phyloP scores from a whole-genome alignment of 306 rosid genomes.

The Cyamopsis tetragonoloba region DNA sequence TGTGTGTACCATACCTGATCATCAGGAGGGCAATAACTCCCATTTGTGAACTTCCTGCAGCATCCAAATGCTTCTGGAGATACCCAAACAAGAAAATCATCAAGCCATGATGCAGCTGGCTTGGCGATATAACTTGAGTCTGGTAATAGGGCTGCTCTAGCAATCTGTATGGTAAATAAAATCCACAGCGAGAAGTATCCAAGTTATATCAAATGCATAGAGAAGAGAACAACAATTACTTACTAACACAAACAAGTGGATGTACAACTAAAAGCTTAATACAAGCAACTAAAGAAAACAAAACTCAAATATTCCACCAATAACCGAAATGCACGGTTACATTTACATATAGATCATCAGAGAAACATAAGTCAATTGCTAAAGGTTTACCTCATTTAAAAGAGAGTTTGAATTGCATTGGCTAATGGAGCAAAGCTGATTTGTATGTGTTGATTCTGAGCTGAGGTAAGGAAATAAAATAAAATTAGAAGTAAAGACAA shows the following conservation, averaged over 20 bases:
- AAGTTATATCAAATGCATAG: neutral
- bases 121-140: slow-evolving; percentile 88
- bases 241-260: slow-evolving; percentile 9
- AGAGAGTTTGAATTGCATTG: slow-evolving; percentile 88
- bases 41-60: slow-evolving; percentile 92
- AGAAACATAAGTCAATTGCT: slow-evolving; percentile 12
- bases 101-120: slow-evolving; percentile 99
- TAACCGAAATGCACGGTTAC: slow-evolving; percentile 6
- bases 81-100: slow-evolving; percentile 97
- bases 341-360: slow-evolving; percentile 1
- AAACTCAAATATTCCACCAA: slow-evolving; percentile 16
- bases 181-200: slow-evolving; percentile 14
- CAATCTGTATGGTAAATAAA: slow-evolving; percentile 47
- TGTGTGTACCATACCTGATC: slow-evolving; percentile 67
- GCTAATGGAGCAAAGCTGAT: slow-evolving; percentile 94
- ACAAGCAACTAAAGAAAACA: neutral
- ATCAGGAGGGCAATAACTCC: slow-evolving; percentile 87
- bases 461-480: slow-evolving; percentile 50
- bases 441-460: slow-evolving; percentile 82
- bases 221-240: slow-evolving; percentile 13
- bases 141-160: slow-evolving; percentile 77
- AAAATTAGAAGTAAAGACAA: slow-evolving; percentile 25
- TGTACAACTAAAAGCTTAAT: neutral
- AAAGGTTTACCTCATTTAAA: slow-evolving; percentile 68
- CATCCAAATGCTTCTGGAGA: slow-evolving; percentile 99